phyloP scores from a whole-genome alignment of 768 basidiomycete species.

The Paxillus rubicundulus region DNA sequence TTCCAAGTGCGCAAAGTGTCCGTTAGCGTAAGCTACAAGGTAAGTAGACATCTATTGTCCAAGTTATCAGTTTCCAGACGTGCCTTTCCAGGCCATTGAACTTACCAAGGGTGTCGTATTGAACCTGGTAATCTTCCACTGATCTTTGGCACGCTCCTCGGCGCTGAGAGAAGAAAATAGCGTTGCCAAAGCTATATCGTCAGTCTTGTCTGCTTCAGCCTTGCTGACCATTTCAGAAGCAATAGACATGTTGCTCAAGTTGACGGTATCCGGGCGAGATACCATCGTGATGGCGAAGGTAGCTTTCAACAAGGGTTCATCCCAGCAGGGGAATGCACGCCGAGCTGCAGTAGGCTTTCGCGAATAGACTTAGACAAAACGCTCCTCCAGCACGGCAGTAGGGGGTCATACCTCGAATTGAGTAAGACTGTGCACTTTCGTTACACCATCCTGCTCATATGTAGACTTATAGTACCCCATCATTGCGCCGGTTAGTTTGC shows the following conservation, averaged over 20 bases:
- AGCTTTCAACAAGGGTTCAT: conserved; percentile 88
- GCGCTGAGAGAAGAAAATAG: conserved; percentile 41
- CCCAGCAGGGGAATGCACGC: conserved; percentile 86
- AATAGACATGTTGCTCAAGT: conserved; percentile 85
- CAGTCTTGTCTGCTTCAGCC: conserved; percentile 28
- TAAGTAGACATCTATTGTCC: conserved; percentile 71
- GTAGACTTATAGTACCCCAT: conserved; percentile 78
- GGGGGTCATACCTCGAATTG: conserved; percentile 70
- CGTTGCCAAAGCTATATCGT: conserved; percentile 36
- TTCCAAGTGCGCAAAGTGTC: conserved; percentile 70
- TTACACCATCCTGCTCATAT: conserved; percentile 61
- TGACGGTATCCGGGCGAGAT: conserved; percentile 71
- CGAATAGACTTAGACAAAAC: conserved; percentile 1
- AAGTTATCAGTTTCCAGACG: not conserved
- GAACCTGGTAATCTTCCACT: conserved; percentile 85
- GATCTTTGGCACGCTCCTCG: conserved; percentile 33
- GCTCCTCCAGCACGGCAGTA: not conserved
- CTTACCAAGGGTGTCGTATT: conserved; percentile 68
- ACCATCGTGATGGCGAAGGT: conserved; percentile 76
- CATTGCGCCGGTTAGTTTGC: conserved; percentile 68
- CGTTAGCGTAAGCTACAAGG: conserved; percentile 85
- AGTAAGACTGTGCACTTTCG: conserved; percentile 73
- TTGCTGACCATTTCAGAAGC: conserved; percentile 53
- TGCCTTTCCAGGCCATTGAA: not conserved
- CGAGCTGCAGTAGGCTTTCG: conserved; percentile 80